Evolutionary conservation across 2,329 filamentous ascomycete species (phyloP), one percentile per base, ranked within the genome.

Genomic region (Emmonsia crescens): DNA sequence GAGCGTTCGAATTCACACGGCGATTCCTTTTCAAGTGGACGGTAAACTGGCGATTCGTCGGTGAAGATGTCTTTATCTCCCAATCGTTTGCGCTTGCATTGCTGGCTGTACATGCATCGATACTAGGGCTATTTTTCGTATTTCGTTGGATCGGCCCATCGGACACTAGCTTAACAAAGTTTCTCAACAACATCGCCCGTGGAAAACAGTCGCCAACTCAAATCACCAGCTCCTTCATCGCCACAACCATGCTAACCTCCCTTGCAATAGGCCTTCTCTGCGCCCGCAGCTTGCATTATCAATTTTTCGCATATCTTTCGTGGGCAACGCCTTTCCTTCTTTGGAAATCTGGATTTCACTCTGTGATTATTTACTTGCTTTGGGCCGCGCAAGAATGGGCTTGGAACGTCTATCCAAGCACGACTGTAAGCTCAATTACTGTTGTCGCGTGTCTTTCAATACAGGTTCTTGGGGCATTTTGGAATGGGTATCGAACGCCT

Each of bases 1-100:
- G 89, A 65, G 91, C 94, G 0, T 99, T 99, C 72, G 91, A 99
- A 77, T 82, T 99, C 62, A 91, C 89, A 55, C 83, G 94, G 60
- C 85, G 90, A 68, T 99, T 99, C 77, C 82, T 96, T 69, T 97
- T 93, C 80, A 91, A 93, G 76, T 99, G 94, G 94, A 99, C 94
- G 0, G 94, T 99, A 67, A 99, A 99, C 75, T 99, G 94, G 94
- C 86, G 92, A 60, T 97, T 97, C 73, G 77, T 96, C n/a, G 87
- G 89, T 19, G 91, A 96, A 75, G 83, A 89, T 6, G 75, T 78
- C 0, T 99, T 99, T 69, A 81, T 95, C 55, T 88, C 85, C 67
- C 83, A 78, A 63, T 72, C 77, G 1, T 95, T 96, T 71, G 84
- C 91, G 31, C 68, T 87, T 21, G 74, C 77, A 16, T 80, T 96